Percentiles rank a stretch among this genome's conserved stretches.
These are phyloP conservation scores for Cladophialophora chaetospira DNA, from an alignment of 2,329 filamentous ascomycete species.

Conservation along the genomic window DNA sequence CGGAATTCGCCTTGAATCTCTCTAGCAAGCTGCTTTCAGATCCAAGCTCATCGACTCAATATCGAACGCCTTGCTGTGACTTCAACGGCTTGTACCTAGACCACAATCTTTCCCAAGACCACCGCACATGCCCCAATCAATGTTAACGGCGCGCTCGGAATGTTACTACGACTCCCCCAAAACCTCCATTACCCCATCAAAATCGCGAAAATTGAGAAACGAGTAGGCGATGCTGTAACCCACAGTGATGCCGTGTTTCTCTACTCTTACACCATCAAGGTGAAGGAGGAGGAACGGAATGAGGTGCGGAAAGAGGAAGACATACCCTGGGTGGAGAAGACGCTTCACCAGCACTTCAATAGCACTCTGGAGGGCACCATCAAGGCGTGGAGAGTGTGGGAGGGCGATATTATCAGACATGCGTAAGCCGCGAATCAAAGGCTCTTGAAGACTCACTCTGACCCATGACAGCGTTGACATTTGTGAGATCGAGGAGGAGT, in stretches of 20 bases:
- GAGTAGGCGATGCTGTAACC: constrained; percentile 71
- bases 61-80: not conserved
- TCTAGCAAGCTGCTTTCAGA: too few species aligned
- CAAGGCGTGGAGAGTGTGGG: constrained; percentile 70
- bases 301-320: constrained; percentile 60
- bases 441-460: constrained; percentile 24
- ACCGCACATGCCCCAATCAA: constrained; percentile 26
- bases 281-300: constrained; percentile 63
- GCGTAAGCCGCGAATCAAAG: too few species aligned
- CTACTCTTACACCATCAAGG: constrained; percentile 80
- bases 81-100: constrained; percentile 1
- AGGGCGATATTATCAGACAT: constrained; percentile 47
- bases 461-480: constrained; percentile 50
- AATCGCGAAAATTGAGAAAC: constrained; percentile 79
- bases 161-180: constrained; percentile 52
- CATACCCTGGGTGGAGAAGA: constrained; percentile 65
- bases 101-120: not conserved
- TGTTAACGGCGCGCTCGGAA: constrained; percentile 33
- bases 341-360: constrained; percentile 77
- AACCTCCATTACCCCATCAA: constrained; percentile 89
- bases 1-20: too few species aligned
- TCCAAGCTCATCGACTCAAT: too few species aligned
- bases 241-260: constrained; percentile 78
- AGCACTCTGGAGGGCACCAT: constrained; percentile 81
- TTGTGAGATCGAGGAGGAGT: constrained; percentile 85